Conservation (phyloP, 1,284 basidiomycete genomes). For the Tetrapyrgos nigripes region DNA sequence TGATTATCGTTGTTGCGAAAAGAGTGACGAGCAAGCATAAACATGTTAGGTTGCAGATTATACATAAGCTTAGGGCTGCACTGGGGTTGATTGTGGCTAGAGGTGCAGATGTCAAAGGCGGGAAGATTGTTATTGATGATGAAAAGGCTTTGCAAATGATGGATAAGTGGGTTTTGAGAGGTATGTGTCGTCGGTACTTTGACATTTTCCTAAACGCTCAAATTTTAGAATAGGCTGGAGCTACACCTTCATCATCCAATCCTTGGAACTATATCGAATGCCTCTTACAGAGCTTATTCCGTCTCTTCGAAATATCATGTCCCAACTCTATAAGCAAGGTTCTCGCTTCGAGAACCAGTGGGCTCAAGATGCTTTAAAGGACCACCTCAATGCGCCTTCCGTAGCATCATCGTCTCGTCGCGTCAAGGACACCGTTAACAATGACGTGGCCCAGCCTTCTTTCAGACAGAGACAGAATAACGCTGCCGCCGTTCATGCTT, state of each 20-base stretch:
- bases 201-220: background rate
- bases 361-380: constrained; percentile 10
- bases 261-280: constrained; percentile 14
- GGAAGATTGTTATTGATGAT: constrained; percentile 13
- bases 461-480: too few species aligned
- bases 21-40: constrained; percentile 18
- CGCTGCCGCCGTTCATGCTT: too few species aligned
- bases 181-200: background rate
- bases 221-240: constrained; percentile 13
- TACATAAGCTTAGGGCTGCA: constrained; percentile 13
- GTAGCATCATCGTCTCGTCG: too few species aligned
- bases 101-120: constrained; percentile 13
- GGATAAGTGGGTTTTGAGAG: constrained; percentile 2
- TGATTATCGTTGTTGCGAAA: constrained; percentile 7
- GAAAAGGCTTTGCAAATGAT: background rate
- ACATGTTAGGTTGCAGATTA: constrained; percentile 15
- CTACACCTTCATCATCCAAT: constrained; percentile 11
- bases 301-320: background rate
- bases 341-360: constrained; percentile 7
- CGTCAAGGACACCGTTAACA: too few species aligned
- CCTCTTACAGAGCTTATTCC: constrained; percentile 12
- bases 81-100: constrained; percentile 8
- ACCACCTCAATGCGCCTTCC: too few species aligned
- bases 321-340: background rate
- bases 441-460: too few species aligned